Percentiles rank a stretch among this genome's conserved stretches.
phyloP scores from a whole-genome alignment of 2,329 filamentous ascomycete species.

The Botryotinia globosa region DNA sequence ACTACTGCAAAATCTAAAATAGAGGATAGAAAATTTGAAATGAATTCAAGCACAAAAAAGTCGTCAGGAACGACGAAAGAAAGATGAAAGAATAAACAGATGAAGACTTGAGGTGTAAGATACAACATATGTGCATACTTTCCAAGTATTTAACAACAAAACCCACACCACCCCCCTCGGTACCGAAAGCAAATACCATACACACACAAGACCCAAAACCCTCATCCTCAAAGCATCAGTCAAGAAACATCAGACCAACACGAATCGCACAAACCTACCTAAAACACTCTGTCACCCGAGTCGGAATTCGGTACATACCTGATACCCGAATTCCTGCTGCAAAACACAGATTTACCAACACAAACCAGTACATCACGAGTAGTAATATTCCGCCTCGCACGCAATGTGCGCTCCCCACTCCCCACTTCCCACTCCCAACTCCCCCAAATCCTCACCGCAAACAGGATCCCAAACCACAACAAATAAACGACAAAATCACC shows the following conservation, averaged over 20 bases:
- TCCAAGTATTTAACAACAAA: too few relatives aligned
- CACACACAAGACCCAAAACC: neutral
- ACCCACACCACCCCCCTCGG: too few relatives aligned
- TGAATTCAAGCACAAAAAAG: neutral
- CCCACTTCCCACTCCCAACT: too few relatives aligned
- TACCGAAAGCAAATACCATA: neutral
- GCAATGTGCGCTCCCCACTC: too few relatives aligned
- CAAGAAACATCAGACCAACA: neutral
- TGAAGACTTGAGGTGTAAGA: fast-evolving
- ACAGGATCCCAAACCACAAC: neutral
- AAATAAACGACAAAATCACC: neutral
- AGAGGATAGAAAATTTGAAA: neutral
- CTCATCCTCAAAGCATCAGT: neutral
- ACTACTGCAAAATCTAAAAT: too few relatives aligned
- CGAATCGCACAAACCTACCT: neutral
- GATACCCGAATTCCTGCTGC: neutral
- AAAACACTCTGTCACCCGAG: neutral
- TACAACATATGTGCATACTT: neutral
- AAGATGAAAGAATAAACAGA: neutral
- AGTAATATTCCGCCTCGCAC: neutral
- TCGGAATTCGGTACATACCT: neutral
- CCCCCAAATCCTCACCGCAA: neutral
- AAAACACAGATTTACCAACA: neutral
- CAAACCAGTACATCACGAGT: neutral
- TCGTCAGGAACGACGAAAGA: too few relatives aligned